Base-by-base conservation (phyloP, 768 basidiomycete genomes). In the Mycena alexandri region DNA sequence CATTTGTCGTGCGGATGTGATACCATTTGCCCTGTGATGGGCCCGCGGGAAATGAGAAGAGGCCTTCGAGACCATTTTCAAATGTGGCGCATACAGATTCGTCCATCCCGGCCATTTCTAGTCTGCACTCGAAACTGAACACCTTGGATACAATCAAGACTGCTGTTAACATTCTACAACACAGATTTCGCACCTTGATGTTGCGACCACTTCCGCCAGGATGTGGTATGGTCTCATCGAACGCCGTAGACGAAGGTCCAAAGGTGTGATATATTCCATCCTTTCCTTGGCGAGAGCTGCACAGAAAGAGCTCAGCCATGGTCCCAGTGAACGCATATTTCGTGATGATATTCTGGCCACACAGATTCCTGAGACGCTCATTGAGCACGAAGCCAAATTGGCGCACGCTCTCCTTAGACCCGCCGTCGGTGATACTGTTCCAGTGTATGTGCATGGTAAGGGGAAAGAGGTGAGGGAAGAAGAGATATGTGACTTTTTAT, bases 341-440 rank as follows among this genome's bases (percentile, higher is more conserved):
- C 16, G 16, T 41, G 22, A 65, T 4, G 33, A 44, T n/a, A 10
- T 34, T 33, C 5, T 21, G 8, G 33, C 17, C 12, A 24, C 36
- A 13, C 55, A 59, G 21, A 22, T 33, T 14, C 8, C 3, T 6
- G 17, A 65, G 64, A 17, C 12, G 19, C 8, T 53, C 42, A 19
- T 65, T 65, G 33, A 65, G 64, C 6, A 22, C 33, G 19, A 60
- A 42, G 9, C 29, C 41, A 29, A 65, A 65, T 16, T 65, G 64
- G 17, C 16, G 33, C 24, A 65, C 14, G 38, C 11, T 14, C 38
- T 10, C 11, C 11, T 11, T 38, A 11, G 38, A 14, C 2, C 2
- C 10, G 38, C 38, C 38, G 38, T 38, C 38, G 11, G 14, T 9
- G 2, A 11, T 38, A 10, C 10, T 38, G 38, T 38, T 38, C 38